A percentile compares a stretch with the other conserved stretches of the same genome.
These are phyloP conservation scores for Suhomyces chickasaworum DNA, from an alignment of 1,139 yeast species.

Conservation along the genomic window DNA sequence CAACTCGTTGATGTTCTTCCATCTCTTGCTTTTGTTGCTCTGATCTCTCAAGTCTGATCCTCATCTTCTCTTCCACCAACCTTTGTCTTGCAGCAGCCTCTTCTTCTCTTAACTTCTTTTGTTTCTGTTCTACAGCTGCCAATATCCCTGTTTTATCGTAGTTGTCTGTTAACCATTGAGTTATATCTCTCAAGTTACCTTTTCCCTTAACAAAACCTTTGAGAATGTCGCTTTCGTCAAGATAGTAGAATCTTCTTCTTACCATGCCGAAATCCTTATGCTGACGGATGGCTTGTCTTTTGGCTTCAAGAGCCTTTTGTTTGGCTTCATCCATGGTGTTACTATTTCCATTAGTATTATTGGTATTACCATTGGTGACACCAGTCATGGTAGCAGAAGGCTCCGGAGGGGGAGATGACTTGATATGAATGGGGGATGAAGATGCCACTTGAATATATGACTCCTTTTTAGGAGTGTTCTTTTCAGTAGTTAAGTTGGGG, in stretches of 20 bases:
- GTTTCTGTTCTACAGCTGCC: slow-evolving; percentile 26
- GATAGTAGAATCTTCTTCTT: slow-evolving; percentile 47
- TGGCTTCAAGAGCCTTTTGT: slow-evolving; percentile 35
- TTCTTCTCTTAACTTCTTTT: slow-evolving; percentile 13
- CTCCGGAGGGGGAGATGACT: slow-evolving; percentile 18
- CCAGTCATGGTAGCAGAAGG: background rate
- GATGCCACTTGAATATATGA: slow-evolving; percentile 21
- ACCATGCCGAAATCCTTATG: slow-evolving; percentile 53
- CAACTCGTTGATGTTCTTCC: slow-evolving; percentile 16
- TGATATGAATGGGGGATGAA: slow-evolving; percentile 20
- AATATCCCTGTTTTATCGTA: slow-evolving; percentile 35
- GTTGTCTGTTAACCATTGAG: slow-evolving; percentile 48
- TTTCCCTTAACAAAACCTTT: slow-evolving; percentile 64
- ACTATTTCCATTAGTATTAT: too few species aligned
- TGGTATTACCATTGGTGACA: too few species aligned
- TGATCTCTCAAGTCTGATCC: slow-evolving; percentile 18
- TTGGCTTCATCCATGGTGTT: slow-evolving; percentile 24
- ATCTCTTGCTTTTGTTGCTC: slow-evolving; percentile 17
- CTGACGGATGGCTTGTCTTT: slow-evolving; percentile 42
- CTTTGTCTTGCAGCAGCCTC: slow-evolving; percentile 15
- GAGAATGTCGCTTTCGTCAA: slow-evolving; percentile 54
- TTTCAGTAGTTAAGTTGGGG: slow-evolving; percentile 16
- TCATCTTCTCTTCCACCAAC: slow-evolving; percentile 21
- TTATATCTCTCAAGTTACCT: slow-evolving; percentile 56
- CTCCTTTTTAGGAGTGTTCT: slow-evolving; percentile 6